phyloP scores from a whole-genome alignment of 176 grass and related monocot genomes.

The Aegilops tauschii region DNA sequence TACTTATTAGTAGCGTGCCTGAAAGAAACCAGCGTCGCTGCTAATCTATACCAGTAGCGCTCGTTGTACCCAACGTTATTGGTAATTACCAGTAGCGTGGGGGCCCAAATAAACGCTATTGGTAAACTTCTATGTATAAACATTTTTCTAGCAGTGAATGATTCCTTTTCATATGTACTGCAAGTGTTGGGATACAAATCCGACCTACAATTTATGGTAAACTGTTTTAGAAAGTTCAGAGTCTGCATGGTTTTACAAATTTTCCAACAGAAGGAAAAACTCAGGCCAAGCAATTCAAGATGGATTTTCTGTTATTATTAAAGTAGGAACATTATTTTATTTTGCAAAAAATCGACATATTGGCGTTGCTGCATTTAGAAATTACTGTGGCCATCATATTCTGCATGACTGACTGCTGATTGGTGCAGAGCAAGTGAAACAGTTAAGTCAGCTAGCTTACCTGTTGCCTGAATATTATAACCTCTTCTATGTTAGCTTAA shows the following conservation, averaged over 20 bases:
- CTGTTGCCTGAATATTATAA: neutral
- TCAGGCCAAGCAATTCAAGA: neutral
- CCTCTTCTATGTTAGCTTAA: slow-evolving; percentile 17
- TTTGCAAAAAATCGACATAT: neutral
- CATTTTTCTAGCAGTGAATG: no score
- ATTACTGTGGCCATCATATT: neutral
- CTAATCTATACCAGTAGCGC: no score
- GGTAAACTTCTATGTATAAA: no score
- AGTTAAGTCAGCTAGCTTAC: neutral
- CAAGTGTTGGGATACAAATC: no score
- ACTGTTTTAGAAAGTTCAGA: neutral
- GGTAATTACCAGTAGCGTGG: no score
- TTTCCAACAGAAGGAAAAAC: neutral
- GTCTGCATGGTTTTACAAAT: neutral
- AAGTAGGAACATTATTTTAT: neutral
- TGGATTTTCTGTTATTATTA: neutral
- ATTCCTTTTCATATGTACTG: no score
- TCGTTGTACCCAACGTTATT: no score
- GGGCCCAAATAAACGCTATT: no score
- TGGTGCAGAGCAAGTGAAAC: neutral
- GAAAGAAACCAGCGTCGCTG: no score
- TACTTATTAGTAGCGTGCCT: no score
- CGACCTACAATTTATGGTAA: no score
- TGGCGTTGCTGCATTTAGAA: neutral
- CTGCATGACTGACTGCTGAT: neutral